A percentile compares a stretch with the other conserved stretches of the same genome.
phyloP scores from a whole-genome alignment of 805 yeast species.

The Hyphopichia homilentoma region DNA sequence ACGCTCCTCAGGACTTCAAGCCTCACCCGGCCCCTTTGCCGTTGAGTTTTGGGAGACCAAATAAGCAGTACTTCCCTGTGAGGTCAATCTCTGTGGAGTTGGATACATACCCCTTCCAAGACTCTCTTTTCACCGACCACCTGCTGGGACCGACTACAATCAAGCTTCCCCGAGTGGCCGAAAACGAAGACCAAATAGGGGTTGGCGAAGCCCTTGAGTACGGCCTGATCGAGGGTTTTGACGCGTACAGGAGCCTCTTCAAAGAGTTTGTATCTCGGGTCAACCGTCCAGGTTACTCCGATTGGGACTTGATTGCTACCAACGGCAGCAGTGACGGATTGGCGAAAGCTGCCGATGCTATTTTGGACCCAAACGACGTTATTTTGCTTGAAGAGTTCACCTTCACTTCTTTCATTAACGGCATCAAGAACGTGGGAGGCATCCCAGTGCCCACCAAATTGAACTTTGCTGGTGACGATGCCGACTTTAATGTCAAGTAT shows the following conservation, averaged over 20 bases:
- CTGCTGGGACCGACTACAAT: slow-evolving; percentile 1
- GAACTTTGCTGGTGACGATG: slow-evolving; percentile 18
- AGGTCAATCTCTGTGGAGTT: slow-evolving; percentile 4
- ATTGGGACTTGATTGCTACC: slow-evolving; percentile 45
- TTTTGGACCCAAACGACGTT: slow-evolving; percentile 54
- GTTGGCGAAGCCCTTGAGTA: slow-evolving; percentile 50
- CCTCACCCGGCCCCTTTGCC: slow-evolving; percentile 7
- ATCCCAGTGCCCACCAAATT: slow-evolving; percentile 46
- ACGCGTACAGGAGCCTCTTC: slow-evolving; percentile 35
- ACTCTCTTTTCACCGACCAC: slow-evolving; percentile 5
- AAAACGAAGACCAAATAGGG: background rate
- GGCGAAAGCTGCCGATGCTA: slow-evolving; percentile 47
- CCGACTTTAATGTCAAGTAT: slow-evolving; percentile 50
- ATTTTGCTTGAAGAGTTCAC: slow-evolving; percentile 65
- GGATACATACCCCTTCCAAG: slow-evolving; percentile 8
- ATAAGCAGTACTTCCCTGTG: slow-evolving; percentile 7
- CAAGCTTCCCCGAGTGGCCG: background rate
- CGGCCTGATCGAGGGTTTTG: slow-evolving; percentile 45
- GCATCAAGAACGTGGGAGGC: slow-evolving; percentile 46
- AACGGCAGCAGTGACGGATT: slow-evolving; percentile 57
- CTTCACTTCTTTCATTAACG: slow-evolving; percentile 53
- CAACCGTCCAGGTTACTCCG: slow-evolving; percentile 43
- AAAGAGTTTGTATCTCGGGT: slow-evolving; percentile 34
- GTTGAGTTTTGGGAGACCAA: slow-evolving; percentile 5
- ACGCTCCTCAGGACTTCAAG: slow-evolving; percentile 6